Conservation (phyloP, 345 rosid species). For the thale cress (Arabidopsis thaliana) region TAIR10.1 NC_003074.8:9934001-9934500, state of each 20-base stretch:
- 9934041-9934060: slow-evolving; percentile 99
- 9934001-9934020: slow-evolving; percentile 99
- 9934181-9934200: slow-evolving; percentile 94
- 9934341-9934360: slow-evolving; percentile 74
- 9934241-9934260: slow-evolving; percentile 44
- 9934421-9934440: slow-evolving; percentile 86
- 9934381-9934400: slow-evolving; percentile 79
- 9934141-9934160: slow-evolving; percentile 63
- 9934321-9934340: slow-evolving; percentile 33
- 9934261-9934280: not conserved
- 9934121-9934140: slow-evolving; percentile 77
- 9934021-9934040: slow-evolving; percentile 95
- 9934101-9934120: slow-evolving; percentile 80
- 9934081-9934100: slow-evolving; percentile 82
- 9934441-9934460: slow-evolving; percentile 83
- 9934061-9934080: slow-evolving; percentile 79
- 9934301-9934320: slow-evolving; percentile 5
- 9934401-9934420: slow-evolving; percentile 77
- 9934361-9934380: slow-evolving; percentile 63
- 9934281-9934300: not conserved
- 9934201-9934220: slow-evolving; percentile 98
- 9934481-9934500: slow-evolving; percentile 98
- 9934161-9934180: slow-evolving; percentile 96
- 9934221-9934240: slow-evolving; percentile 84
- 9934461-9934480: slow-evolving; percentile 75